Base-by-base conservation (phyloP, 1,139 yeast genomes). In the Geotrichum aggregatum region DNA sequence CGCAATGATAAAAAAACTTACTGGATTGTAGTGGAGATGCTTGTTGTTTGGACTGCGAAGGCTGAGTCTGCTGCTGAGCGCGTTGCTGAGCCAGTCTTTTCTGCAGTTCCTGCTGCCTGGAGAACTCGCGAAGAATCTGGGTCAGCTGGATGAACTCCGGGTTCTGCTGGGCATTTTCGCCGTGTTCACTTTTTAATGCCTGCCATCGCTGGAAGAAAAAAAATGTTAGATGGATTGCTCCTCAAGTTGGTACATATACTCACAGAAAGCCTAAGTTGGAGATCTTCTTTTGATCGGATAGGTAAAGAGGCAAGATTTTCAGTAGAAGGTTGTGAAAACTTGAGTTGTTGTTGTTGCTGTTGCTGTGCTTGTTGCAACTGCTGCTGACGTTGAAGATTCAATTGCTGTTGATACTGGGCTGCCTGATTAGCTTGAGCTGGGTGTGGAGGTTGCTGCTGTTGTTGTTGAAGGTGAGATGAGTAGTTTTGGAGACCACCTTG, bases 51-150 rank as follows among this genome's bases (percentile, higher is more conserved):
- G 50, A 56, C 47, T 57, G 59, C 48, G 54, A 59, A 40, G 56
- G 56, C 44, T 52, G 62, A 40, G 55, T 60, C 24, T 46, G 58
- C 53, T 52, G 64, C 44, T 56, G 66, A 51, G 56, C 57, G 54
- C 60, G 83, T 87, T 1, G 95, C 82, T 66, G 84, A 78, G 66
- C 57, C 36, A 66, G 68, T 35, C 62, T 61, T n/a, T 61, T 63
- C 52, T 66, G 72, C 18, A 56, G 57, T 44, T 71, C 73, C 52
- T 65, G 70, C 52, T 67, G 70, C 30, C 61, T 60, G 6, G 68
- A 60, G 48, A 67, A 58, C 44, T 62, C 60, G 38, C 63, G 61
- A 39, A 69, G 58, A 8, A 65, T 54, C 33, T 59, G 59, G 35
- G 68, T 58, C 34, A 69, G 53, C 52, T 67, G 68, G 21, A 67